Evolutionary conservation across 2,329 filamentous ascomycete genomes (phyloP), one percentile per base, ranked within the genome.

Genomic region (Gnomoniopsis smithogilvyi): DNA sequence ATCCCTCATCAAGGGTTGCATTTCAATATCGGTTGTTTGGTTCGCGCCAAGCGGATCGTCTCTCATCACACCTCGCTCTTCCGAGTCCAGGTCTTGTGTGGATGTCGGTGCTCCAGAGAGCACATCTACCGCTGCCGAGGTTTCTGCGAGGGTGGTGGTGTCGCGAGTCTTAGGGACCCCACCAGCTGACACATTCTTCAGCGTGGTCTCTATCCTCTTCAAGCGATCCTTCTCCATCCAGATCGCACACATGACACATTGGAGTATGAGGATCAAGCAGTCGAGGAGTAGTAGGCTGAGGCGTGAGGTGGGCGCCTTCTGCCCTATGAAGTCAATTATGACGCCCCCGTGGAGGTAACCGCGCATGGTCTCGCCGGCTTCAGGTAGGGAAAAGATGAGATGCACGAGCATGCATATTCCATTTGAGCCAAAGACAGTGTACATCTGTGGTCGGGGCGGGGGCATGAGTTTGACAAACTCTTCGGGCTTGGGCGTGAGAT

Each of bases 321-420:
- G 86, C 15, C 87, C 87, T 64, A 90, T 78, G 64, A 90, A 86
- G 67, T 90, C 87, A 65, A 89, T 80, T 24, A 89, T 77, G 53
- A 89, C 75, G 36, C 87, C 87, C 24, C 87, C 87, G 63, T 89
- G 86, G 24, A 88, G 77, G 67, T 89, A 89, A 24, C 86, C 86
- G 54, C 84, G 77, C 60, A 84, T 79, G 41, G 82, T 78, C 65
- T 89, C 86, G 61, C 80, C 78, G n/a, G 83, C 85, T 22, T 74
- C 72, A 0, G 84, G 81, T 0, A 85, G 72, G 8, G 80, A 70
- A n/a, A 77, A 74, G 38, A 87, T 74, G 3, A 85, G 66, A 67
- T 89, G 86, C 46, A 84, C 70, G 3, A 88, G 71, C 56, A 87
- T 79, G 72, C 86, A 89, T 53, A 88, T 67, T 11, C 82, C 56